Base-by-base conservation (phyloP, 148 eudicot species). In the Vaccinium corymbosum region DNA sequence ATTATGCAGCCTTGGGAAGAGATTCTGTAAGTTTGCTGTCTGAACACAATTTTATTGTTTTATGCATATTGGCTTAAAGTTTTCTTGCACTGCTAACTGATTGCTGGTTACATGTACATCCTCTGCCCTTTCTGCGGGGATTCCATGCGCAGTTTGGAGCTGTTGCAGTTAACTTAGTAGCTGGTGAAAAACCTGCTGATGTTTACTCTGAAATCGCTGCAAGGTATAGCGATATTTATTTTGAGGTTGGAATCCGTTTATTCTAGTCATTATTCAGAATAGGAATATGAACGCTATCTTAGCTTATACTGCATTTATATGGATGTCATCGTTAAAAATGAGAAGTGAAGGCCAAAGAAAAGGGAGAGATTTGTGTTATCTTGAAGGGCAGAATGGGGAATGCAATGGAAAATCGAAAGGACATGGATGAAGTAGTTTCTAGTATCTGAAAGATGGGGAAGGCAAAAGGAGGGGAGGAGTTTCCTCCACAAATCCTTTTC, bases 1-100 rank as follows among this genome's bases (percentile, higher is more conserved):
- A 95, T 87, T 95, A 95, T 91, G 98, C 98, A 79, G 98, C 98
- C 88, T 87, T 95, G 87, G 98, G 97, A 84, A 91, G 97, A 92
- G 94, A 95, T 85, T 80, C 89, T 86, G 98, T 95, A 95, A 57
- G 93, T 85, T 74, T 73, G 51, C 83, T 64, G 48, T 76, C 70
- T 56, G 11, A 53, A 82, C 72, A 17, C 38, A 29, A 59, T 10
- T 42, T 76, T 75, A 75, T 13, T n/a, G 27, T 20, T 35, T 76
- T 20, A 22, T 82, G 11, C 70, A 38, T 50, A 19, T 15, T 56
- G 62, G 79, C 25, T 15, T 73, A 56, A 15, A 75, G 51, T 73
- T 74, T 56, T 66, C 8, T 59, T 57, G 29, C 46, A 55, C 35
- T 74, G 80, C 79, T 76, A 79, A 85, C 56, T 79, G 22, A 70